Conservation (phyloP, 768 basidiomycete genomes). For the Suillus hirtellus region DNA sequence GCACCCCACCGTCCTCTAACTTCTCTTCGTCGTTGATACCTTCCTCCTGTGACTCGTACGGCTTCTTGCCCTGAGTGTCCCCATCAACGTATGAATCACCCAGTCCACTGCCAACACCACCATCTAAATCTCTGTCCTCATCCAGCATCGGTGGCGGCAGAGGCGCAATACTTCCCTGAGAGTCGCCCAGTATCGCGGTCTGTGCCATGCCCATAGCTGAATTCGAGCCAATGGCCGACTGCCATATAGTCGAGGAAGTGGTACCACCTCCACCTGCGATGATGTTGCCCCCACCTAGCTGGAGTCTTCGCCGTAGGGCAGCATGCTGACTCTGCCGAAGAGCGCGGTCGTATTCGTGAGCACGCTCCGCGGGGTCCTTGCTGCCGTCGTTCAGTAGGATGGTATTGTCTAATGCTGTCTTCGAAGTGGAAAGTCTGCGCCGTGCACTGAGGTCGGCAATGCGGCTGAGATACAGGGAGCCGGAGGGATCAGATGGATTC, state of each 20-base stretch:
- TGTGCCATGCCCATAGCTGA: conserved; percentile 52
- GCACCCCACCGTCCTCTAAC: conserved; percentile 78
- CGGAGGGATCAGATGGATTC: conserved; percentile 88
- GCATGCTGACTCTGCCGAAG: conserved; percentile 66
- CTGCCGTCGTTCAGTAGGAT: conserved; percentile 31
- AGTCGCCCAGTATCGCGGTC: conserved; percentile 75
- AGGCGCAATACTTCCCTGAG: conserved; percentile 54
- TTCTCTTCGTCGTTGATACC: conserved; percentile 62
- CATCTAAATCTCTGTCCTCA: conserved; percentile 52
- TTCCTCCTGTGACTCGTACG: conserved; percentile 42
- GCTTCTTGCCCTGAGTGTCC: conserved; percentile 40
- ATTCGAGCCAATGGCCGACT: conserved; percentile 46
- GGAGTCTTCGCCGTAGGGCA: conserved; percentile 44
- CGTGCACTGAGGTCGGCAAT: conserved; percentile 70
- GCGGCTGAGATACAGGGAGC: conserved; percentile 86
- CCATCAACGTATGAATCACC: conserved; percentile 80
- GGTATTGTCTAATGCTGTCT: conserved; percentile 27
- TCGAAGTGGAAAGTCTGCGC: conserved; percentile 31
- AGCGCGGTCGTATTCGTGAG: conserved; percentile 77
- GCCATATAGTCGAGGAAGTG: conserved; percentile 48
- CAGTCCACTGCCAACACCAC: conserved; percentile 60
- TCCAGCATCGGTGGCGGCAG: conserved; percentile 32
- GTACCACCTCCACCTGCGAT: conserved; percentile 47
- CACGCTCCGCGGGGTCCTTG: conserved; percentile 50
- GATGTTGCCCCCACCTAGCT: conserved; percentile 23